Base-by-base conservation (phyloP, 495 filamentous ascomycete genomes). In the Penicillium argentinense region DNA sequence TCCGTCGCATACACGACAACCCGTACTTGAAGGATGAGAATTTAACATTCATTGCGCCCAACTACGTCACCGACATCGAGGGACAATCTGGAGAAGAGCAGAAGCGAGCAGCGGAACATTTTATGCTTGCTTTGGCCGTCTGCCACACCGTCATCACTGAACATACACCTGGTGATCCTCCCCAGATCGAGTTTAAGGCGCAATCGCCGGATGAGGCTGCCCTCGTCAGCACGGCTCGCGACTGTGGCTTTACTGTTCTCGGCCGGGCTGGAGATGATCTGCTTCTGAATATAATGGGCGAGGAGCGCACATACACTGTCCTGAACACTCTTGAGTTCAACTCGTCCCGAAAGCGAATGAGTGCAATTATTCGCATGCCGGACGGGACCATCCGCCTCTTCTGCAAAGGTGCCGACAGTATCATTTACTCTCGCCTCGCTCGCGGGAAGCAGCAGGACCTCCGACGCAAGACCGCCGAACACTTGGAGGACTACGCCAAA, bases 321-420 rank as follows among this genome's bases (percentile, higher is more conserved):
- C 78, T 99, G 27, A 97, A 95, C 64, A 96, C 88, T 4, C 81
- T 99, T 28, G 95, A 99, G 62, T 99, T 99, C 74, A 97, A 97
- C 68, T 97, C 93, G 3, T 85, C 88, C 6, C 78, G 95, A 56
- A 99, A 99, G 67, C 83, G 95, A 45, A 99, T 99, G 95, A 97
- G 95, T 67, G 87, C 93, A 1, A 97, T 99, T 47, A 85, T 99
- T 30, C 82, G 85, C 45, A 97, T 97, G 92, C 95, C 95, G 3
- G 83, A 97, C 59, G 91, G 91, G 27, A 84, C 79, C 49, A 97
- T 99, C 39, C 75, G 91, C 21, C 80, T 99, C 1, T 95, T 95
- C 64, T 99, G 95, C 74, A 99, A 99, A 67, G 95, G 95, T 38
- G 95, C 95, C 14, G 95, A 99, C 63, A 96, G 89, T 57, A 84